These are phyloP conservation scores for Macrocybe sp. DNA, from an alignment of 1,284 basidiomycete genomes.

Conservation along the genomic window DNA sequence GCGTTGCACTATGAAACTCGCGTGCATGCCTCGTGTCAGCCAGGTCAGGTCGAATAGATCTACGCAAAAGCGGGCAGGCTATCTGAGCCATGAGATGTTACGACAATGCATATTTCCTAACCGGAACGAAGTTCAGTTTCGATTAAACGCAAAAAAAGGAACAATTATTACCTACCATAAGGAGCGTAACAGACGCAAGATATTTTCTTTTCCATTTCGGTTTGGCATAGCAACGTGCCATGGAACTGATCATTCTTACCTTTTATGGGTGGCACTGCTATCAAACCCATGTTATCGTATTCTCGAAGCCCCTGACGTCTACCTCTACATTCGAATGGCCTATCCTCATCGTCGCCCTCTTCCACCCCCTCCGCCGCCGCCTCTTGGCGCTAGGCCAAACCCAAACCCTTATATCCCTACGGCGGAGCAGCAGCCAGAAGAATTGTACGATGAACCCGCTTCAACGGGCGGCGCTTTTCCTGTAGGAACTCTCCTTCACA, in stretches of 20 bases:
- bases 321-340: background rate
- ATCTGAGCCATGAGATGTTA: too few species aligned
- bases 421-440: conserved; percentile 22
- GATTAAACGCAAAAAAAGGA: too few species aligned
- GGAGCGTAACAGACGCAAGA: too few species aligned
- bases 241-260: too few species aligned
- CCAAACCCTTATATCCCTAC: conserved; percentile 19
- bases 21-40: conserved; percentile 38
- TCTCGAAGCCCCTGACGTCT: background rate
- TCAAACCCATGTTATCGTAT: background rate
- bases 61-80: conserved; percentile 1
- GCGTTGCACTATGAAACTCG: conserved; percentile 32
- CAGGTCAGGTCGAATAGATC: conserved; percentile 16
- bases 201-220: too few species aligned
- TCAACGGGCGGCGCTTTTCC: conserved; percentile 38
- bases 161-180: too few species aligned
- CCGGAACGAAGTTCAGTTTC: too few species aligned
- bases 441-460: conserved; percentile 37
- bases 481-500: conserved; percentile 70
- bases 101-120: too few species aligned
- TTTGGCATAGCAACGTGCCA: too few species aligned
- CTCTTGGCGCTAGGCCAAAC: conserved; percentile 15
- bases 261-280: conserved; percentile 1
- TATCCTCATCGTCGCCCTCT: conserved; percentile 10
- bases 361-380: conserved; percentile 10